Evolutionary conservation across 768 basidiomycete genomes (phyloP).

Genomic region (Tephrocybe sp.): DNA sequence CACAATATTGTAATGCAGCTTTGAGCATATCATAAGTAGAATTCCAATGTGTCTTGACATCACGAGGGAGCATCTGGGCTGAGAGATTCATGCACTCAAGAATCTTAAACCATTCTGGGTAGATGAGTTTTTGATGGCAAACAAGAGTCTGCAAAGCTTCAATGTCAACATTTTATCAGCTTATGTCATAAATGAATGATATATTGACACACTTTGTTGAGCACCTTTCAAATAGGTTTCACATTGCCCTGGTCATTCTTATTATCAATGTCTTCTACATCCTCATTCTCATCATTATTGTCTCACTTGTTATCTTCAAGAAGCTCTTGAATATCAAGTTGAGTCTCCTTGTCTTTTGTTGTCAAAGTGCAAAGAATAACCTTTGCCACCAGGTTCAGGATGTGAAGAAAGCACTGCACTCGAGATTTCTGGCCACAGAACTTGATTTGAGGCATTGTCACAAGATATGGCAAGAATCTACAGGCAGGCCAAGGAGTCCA

Average conservation of each 20-base stretch:
- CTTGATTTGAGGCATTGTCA: slow-evolving; percentile 9
- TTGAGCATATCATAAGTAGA: slow-evolving; percentile 30
- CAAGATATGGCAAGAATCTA: slow-evolving; percentile 24
- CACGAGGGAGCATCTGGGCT: slow-evolving; percentile 23
- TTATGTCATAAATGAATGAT: not conserved
- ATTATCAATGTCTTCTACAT: slow-evolving; percentile 12
- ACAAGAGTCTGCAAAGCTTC: slow-evolving; percentile 18
- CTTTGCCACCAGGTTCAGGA: slow-evolving; percentile 32
- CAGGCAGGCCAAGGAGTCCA: slow-evolving; percentile 1
- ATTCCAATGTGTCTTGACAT: slow-evolving; percentile 33
- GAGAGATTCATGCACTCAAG: slow-evolving; percentile 26
- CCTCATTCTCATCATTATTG: not conserved
- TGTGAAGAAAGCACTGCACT: slow-evolving; percentile 31
- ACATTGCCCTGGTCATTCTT: slow-evolving; percentile 17
- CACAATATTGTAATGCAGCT: slow-evolving; percentile 21
- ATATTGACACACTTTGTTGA: slow-evolving; percentile 2
- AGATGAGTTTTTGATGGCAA: slow-evolving; percentile 20
- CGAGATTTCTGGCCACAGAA: slow-evolving; percentile 20
- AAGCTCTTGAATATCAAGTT: not conserved
- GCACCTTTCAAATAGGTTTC: not conserved
- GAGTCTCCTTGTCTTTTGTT: slow-evolving; percentile 12
- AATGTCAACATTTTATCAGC: not conserved
- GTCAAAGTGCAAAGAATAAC: slow-evolving; percentile 29
- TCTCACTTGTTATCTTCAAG: not conserved
- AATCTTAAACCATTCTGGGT: slow-evolving; percentile 27